phyloP scores from a whole-genome alignment of 305 asterid genomes.

The Coffea humblotiana region DNA sequence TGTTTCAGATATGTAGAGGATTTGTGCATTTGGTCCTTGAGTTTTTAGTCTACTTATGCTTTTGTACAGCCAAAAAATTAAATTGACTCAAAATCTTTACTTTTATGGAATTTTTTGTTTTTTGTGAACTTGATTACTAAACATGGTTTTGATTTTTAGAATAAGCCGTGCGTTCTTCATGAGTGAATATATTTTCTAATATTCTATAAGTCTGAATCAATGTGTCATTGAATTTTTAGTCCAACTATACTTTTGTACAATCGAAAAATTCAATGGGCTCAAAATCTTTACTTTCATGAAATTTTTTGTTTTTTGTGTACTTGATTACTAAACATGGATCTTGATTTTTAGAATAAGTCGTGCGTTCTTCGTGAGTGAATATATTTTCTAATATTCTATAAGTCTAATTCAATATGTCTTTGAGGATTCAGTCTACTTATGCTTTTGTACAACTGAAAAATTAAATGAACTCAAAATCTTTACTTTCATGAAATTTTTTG shows the following conservation, averaged over 20 bases:
- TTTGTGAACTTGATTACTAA: too few relatives aligned
- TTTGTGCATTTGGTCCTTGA: background rate
- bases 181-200: too few relatives aligned
- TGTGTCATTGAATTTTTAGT: background rate
- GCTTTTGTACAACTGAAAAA: background rate
- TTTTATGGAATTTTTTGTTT: background rate
- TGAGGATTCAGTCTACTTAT: background rate
- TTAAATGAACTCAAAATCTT: background rate
- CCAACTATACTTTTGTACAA: background rate
- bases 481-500: background rate
- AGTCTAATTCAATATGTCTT: background rate
- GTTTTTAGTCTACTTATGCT: background rate
- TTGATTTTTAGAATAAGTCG: too few relatives aligned
- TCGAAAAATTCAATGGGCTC: background rate
- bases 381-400: too few relatives aligned
- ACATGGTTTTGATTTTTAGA: too few relatives aligned
- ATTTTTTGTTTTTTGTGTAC: background rate
- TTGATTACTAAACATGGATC: too few relatives aligned
- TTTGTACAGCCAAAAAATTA: background rate
- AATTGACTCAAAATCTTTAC: background rate
- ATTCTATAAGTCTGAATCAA: too few relatives aligned
- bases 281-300: background rate
- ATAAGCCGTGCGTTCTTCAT: too few relatives aligned
- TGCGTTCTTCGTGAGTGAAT: too few relatives aligned
- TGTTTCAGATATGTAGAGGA: background rate